phyloP scores from a whole-genome alignment of 352 stramenopile species.

The Phytophthora idaei region DNA sequence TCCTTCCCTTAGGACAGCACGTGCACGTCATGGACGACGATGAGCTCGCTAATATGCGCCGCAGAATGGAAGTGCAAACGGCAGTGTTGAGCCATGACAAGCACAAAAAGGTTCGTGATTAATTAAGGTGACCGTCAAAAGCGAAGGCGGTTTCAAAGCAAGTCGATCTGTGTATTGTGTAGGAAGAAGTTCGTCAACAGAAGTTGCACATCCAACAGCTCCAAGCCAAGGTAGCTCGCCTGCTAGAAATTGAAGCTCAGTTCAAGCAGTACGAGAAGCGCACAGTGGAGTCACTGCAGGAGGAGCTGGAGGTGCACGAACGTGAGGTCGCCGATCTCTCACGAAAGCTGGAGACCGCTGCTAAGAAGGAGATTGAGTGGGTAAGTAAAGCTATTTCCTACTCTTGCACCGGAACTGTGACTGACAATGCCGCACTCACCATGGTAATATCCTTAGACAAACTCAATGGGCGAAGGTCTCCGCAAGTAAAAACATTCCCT shows the following conservation, averaged over 20 bases:
- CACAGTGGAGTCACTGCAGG: constrained; percentile 19
- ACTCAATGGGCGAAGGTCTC: too few relatives aligned
- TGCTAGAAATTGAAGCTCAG: constrained; percentile 17
- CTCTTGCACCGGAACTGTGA: too few relatives aligned
- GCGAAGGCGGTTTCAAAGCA: background rate
- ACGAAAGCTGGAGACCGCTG: background rate
- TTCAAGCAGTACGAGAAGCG: constrained; percentile 13
- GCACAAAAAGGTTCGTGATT: constrained; percentile 30
- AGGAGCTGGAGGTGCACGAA: background rate
- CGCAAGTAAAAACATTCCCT: too few relatives aligned
- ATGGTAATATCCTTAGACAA: too few relatives aligned
- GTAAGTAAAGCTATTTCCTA: background rate
- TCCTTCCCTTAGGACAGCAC: background rate
- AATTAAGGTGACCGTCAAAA: background rate
- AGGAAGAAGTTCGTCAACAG: constrained; percentile 19
- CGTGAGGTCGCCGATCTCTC: constrained; percentile 3
- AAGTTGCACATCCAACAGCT: constrained; percentile 17
- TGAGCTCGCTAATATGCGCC: constrained; percentile 16
- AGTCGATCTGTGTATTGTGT: background rate
- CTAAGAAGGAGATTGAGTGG: background rate
- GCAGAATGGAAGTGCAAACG: constrained; percentile 7
- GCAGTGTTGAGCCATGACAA: constrained; percentile 14
- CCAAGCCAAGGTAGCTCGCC: constrained; percentile 14
- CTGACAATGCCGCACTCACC: too few relatives aligned
- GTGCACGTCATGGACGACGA: constrained; percentile 12